A percentile compares a stretch with the other conserved stretches of the same genome.
Evolutionary conservation across 192 early-diverging fungal species (phyloP).

Genomic region (Coemansia sp.): DNA sequence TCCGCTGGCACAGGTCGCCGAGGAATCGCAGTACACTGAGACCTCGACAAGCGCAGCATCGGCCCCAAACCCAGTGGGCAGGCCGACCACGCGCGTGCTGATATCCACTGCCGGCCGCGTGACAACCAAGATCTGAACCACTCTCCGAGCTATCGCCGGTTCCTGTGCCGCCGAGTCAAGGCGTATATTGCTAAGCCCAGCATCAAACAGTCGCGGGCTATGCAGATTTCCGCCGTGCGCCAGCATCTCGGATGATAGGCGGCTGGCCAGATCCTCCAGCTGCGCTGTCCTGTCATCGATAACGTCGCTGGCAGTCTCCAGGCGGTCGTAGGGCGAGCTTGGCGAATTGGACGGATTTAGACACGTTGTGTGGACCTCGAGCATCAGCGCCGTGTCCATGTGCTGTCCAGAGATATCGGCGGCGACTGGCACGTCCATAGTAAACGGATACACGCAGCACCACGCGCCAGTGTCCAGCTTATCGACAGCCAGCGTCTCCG

Average conservation of each 20-base stretch:
- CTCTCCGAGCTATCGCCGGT: background rate
- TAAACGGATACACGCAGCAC: slow-evolving; percentile 37
- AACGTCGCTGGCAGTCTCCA: slow-evolving; percentile 1
- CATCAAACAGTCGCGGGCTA: background rate
- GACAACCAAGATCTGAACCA: slow-evolving; percentile 36
- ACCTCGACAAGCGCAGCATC: slow-evolving; percentile 30
- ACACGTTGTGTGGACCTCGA: slow-evolving; percentile 37
- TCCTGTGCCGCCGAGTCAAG: background rate
- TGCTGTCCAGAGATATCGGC: slow-evolving; percentile 1
- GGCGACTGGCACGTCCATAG: slow-evolving; percentile 8
- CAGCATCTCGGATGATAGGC: slow-evolving; percentile 24
- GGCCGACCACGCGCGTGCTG: slow-evolving; percentile 11
- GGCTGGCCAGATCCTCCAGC: slow-evolving; percentile 38
- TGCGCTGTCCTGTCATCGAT: slow-evolving; percentile 17
- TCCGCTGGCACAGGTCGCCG: background rate
- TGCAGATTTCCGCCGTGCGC: background rate
- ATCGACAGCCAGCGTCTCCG: background rate
- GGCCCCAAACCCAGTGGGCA: slow-evolving; percentile 35
- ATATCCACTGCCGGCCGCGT: slow-evolving; percentile 24
- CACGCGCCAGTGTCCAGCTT: slow-evolving; percentile 25
- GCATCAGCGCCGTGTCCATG: slow-evolving; percentile 18
- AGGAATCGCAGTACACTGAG: slow-evolving; percentile 11
- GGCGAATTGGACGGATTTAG: background rate
- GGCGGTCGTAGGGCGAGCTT: background rate
- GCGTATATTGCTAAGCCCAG: background rate